Percentiles rank a stretch among this genome's conserved stretches.
phyloP scores from a whole-genome alignment of 2,329 filamentous ascomycete genomes.

The Akanthomyces muscarius region DNA sequence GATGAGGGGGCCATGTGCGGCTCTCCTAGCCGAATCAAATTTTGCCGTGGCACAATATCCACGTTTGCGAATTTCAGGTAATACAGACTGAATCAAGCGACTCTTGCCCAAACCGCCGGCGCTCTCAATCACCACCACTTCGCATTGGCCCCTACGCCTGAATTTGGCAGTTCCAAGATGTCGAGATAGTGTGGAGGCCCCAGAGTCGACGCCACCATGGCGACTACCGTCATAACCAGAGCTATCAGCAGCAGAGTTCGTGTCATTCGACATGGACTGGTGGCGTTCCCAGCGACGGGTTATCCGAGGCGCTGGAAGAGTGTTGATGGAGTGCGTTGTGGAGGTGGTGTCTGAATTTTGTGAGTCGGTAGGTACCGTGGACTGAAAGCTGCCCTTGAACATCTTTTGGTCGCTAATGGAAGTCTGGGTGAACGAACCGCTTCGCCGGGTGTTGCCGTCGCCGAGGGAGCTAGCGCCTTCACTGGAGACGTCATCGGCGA shows the following conservation, averaged over 20 bases:
- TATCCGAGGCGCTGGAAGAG: slow-evolving; percentile 30
- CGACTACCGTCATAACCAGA: slow-evolving; percentile 40
- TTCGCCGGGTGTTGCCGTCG: slow-evolving; percentile 42
- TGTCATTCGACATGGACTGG: slow-evolving; percentile 48
- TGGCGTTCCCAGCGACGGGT: slow-evolving; percentile 50
- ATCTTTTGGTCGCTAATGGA: slow-evolving; percentile 39
- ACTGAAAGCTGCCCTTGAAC: slow-evolving; percentile 37
- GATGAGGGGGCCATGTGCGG: slow-evolving; percentile 59
- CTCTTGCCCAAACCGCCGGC: slow-evolving; percentile 62
- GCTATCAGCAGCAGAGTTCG: slow-evolving; percentile 44
- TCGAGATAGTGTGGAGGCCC: slow-evolving; percentile 48
- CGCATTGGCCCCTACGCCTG: slow-evolving; percentile 58
- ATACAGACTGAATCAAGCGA: slow-evolving; percentile 59
- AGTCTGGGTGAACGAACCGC: slow-evolving; percentile 47
- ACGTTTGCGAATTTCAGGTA: slow-evolving; percentile 55
- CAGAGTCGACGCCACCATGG: slow-evolving; percentile 42
- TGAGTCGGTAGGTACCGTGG: slow-evolving; percentile 39
- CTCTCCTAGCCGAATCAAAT: slow-evolving; percentile 58
- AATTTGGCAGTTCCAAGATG: slow-evolving; percentile 56
- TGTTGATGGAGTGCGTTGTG: slow-evolving; percentile 39
- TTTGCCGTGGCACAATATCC: slow-evolving; percentile 65
- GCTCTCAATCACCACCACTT: slow-evolving; percentile 59
- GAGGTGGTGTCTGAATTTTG: slow-evolving; percentile 45
- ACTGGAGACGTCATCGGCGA: slow-evolving; percentile 52
- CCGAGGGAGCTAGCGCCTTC: slow-evolving; percentile 57